A percentile compares a stretch with the other conserved stretches of the same genome.
These are phyloP conservation scores for Aspergillus cavernicola DNA, from an alignment of 495 filamentous ascomycete genomes.

Conservation along the genomic window DNA sequence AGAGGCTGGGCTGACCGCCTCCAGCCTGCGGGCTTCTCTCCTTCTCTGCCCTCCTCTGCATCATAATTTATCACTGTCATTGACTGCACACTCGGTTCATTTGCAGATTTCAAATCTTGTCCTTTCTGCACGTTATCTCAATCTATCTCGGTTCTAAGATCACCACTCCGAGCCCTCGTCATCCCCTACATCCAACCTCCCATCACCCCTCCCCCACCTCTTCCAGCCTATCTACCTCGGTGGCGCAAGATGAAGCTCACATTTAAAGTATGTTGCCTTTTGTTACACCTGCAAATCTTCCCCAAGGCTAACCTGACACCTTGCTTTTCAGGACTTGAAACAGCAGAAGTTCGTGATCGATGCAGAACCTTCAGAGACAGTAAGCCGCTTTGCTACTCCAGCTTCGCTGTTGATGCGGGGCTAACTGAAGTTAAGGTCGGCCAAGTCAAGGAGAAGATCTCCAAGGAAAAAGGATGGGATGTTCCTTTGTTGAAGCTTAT, in stretches of 20 bases:
- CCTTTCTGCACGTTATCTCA: not conserved
- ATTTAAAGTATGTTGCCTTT: conserved; percentile 60
- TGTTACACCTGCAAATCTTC: conserved; percentile 17
- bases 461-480: conserved; percentile 87
- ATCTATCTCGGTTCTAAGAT: not conserved
- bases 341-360: conserved; percentile 97
- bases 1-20: conserved; percentile 14
- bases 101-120: not conserved
- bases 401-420: conserved; percentile 23
- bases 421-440: conserved; percentile 61
- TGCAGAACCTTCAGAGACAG: conserved; percentile 85
- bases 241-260: conserved; percentile 73
- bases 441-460: conserved; percentile 85
- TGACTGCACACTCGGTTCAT: conserved; percentile 9
- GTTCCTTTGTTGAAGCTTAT: conserved; percentile 86
- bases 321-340: conserved; percentile 75
- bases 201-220: conserved; percentile 9
- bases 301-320: conserved; percentile 13
- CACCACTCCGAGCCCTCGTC: not conserved
- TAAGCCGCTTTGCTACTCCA: conserved; percentile 44
- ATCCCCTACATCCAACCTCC: not conserved
- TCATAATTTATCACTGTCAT: conserved; percentile 22
- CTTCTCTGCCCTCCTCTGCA: conserved; percentile 11
- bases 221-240: conserved; percentile 15
- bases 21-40: conserved; percentile 12